These are phyloP conservation scores for Musa schizocarpa DNA, from an alignment of 176 grass and related monocot genomes.

Conservation along the genomic window DNA sequence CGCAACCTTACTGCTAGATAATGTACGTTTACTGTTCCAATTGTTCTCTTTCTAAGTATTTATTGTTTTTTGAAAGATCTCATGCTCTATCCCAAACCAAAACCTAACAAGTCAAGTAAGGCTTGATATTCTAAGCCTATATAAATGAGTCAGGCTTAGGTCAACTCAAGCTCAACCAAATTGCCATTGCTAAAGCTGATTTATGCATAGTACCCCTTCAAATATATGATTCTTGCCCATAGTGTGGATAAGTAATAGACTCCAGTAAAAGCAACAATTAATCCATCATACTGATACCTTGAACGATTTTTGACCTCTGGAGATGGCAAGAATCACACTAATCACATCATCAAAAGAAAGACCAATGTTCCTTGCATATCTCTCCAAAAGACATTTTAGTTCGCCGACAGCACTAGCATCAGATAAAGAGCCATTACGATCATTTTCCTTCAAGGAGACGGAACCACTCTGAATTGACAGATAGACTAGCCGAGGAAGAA, in stretches of 20 bases:
- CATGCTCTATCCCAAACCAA: too few relatives aligned
- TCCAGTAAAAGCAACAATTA: background rate
- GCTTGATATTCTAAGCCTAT: too few relatives aligned
- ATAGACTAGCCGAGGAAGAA: constrained; percentile 77
- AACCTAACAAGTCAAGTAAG: too few relatives aligned
- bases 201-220: too few relatives aligned
- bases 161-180: too few relatives aligned
- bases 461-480: constrained; percentile 51
- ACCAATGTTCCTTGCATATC: constrained; percentile 79
- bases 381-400: constrained; percentile 66
- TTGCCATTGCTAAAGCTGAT: too few relatives aligned
- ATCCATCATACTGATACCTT: constrained; percentile 39
- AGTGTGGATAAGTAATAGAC: background rate
- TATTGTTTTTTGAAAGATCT: too few relatives aligned
- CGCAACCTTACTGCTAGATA: too few relatives aligned
- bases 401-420: constrained; percentile 38
- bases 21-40: too few relatives aligned
- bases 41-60: too few relatives aligned
- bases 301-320: constrained; percentile 53
- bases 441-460: constrained; percentile 35
- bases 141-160: too few relatives aligned
- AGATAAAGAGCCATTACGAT: constrained; percentile 41
- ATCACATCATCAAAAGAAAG: constrained; percentile 86
- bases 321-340: constrained; percentile 48
- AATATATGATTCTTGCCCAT: too few relatives aligned